phyloP scores from a whole-genome alignment of 2,329 filamentous ascomycete genomes.

The Fusarium kyushuense region DNA sequence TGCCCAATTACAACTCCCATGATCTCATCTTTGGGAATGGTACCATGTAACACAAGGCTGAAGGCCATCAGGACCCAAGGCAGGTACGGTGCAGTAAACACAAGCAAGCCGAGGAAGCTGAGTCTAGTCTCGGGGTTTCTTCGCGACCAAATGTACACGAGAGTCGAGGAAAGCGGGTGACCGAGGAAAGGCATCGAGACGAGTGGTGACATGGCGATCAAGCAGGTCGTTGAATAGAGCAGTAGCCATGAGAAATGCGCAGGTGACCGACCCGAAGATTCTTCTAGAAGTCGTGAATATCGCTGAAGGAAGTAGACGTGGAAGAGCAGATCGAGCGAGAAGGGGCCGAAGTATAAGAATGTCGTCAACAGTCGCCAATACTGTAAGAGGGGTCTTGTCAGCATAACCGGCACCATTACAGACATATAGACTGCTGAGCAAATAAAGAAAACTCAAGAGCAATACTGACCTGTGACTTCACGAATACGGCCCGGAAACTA shows the following conservation, averaged over 20 bases:
- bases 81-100: constrained; percentile 93
- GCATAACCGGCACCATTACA: constrained; percentile 6
- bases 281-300: constrained; percentile 94
- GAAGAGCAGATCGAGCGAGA: constrained; percentile 94
- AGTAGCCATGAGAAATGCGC: constrained; percentile 97
- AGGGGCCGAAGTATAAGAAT: constrained; percentile 96
- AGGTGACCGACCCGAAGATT: constrained; percentile 89
- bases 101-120: constrained; percentile 87
- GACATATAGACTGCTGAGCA: background rate
- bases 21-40: constrained; percentile 93
- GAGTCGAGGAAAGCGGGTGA: constrained; percentile 89
- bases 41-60: constrained; percentile 89
- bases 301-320: constrained; percentile 98
- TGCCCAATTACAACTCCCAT: constrained; percentile 95
- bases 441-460: background rate
- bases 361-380: constrained; percentile 98
- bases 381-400: constrained; percentile 59
- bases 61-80: constrained; percentile 97
- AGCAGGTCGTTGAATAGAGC: constrained; percentile 82
- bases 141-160: constrained; percentile 98
- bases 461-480: constrained; percentile 83
- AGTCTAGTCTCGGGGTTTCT: constrained; percentile 92
- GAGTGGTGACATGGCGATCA: constrained; percentile 85
- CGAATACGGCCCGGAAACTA: constrained; percentile 90
- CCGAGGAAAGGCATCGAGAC: constrained; percentile 94